Base-by-base conservation (phyloP, 768 basidiomycete species). In the Tulasnella sp. region DNA sequence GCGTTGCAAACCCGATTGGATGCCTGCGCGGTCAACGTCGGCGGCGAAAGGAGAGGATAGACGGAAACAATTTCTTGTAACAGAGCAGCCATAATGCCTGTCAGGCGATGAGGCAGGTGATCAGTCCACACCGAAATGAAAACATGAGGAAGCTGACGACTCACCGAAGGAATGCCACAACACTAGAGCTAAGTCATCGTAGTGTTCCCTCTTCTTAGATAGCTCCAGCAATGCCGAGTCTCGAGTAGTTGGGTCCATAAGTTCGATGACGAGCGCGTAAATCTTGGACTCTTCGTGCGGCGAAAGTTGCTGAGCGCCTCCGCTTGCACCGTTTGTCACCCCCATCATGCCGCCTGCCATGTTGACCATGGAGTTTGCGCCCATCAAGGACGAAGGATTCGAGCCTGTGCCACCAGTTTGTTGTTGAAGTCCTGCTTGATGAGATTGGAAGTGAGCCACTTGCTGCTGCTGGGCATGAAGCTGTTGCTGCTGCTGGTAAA, bases 1-100 rank as follows among this genome's bases (percentile, higher is more conserved):
- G 98, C 97, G 85, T 99, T 99, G 87, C 98, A 99, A 72, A 99
- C 98, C 73, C 98, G 91, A 85, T 99, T 99, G 15, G 96, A 98
- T 71, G 96, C 95, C 85, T 97, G 96, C 1, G 98, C 98, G 18
- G 96, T 98, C 78, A 99, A 90, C 81, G 95, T 93, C 4, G 98
- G 96, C 0, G 98, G 98, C 11, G 94, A 94, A 77, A 99, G 90
- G 76, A 96, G 88, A 6, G 97, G 96, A 84, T 99, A 99, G 72
- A 99, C 98, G 32, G 96, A 95, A 73, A 99, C 95, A 82, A 99
- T 99, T 85, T 99, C 98, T 83, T 98, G 95, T 29, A 99, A 87
- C 44, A 99, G 89, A 3, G 95, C 94, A 20, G 97, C 95, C 97
- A 99, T 99, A 81, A 99, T 93, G 73, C 97, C 97, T 98, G 72